Evolutionary conservation across 148 eudicot genomes (phyloP), one percentile per base, ranked within the genome.

Genomic region (Cornus kousa): DNA sequence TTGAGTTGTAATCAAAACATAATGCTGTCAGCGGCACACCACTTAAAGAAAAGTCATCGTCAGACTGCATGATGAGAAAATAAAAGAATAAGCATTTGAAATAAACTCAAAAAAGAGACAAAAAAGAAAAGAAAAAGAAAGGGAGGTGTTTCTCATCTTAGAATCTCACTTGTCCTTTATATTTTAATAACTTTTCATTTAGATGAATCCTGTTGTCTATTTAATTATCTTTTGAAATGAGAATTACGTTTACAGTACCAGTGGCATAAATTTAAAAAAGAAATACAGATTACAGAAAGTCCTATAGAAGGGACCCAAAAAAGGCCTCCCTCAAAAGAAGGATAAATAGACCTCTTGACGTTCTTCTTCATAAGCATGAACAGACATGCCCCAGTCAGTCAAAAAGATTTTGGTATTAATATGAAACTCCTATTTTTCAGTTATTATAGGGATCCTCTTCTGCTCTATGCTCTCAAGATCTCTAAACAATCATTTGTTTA

Each of bases 11-110:
- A 73, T 83, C 87, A 68, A 82, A 90, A 83, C 82, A 79, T 64
- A 94, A 76, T 68, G 98, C 89, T 46, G 98, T 92, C 70, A 94
- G 71, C 48, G 95, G 88, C 78, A 86, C 68, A 48, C 87, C 94
- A 83, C 91, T 87, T 62, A 78, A 78, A 72, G 97, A 88, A 66
- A 77, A 72, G 81, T 89, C 93, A 80, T 88, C 85, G 77, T 92
- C 94, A 43, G 80, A 86, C 99, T 96, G 90, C 86, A 74, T 67
- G 31, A 39, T 32, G 11, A 74, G 19, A 76, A 46, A 9, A 69
- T 7, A 32, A 53, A 32, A 53, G 6, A 76, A 72, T 40, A 77
- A 78, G 68, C 46, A 50, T 32, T 28, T 28, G 28, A 28, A 28
- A 28, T 28, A 28, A 28, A 28, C 28, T 28, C 28, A 28, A 28